Percentiles rank a stretch among this genome's conserved stretches.
These are phyloP conservation scores for Candida easanensis DNA, from an alignment of 805 yeast species.

Conservation along the genomic window DNA sequence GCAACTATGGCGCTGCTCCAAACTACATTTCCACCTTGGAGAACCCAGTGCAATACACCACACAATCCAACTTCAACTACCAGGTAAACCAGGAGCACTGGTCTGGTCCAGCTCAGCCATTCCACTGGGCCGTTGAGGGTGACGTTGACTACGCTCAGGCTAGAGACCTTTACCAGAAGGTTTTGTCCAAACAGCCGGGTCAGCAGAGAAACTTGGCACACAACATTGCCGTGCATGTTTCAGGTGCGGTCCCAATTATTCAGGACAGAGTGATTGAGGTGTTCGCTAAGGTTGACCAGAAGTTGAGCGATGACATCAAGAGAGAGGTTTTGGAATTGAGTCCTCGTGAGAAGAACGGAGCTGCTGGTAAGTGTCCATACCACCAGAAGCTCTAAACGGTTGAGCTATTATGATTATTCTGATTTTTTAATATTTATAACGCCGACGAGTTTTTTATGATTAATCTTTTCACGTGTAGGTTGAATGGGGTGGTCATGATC, in stretches of 20 bases:
- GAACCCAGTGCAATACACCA: conserved; percentile 29
- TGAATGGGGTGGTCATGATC: too few species aligned
- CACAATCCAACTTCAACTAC: conserved; percentile 27
- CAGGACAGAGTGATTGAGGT: conserved; percentile 77
- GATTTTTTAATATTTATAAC: too few species aligned
- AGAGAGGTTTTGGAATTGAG: conserved; percentile 51
- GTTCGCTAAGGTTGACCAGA: conserved; percentile 70
- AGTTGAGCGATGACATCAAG: conserved; percentile 65
- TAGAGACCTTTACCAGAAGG: conserved; percentile 60
- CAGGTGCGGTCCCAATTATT: conserved; percentile 65
- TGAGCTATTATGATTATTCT: too few species aligned
- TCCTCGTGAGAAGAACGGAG: conserved; percentile 19
- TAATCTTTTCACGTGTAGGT: too few species aligned
- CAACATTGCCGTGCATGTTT: conserved; percentile 75
- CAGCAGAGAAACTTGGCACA: conserved; percentile 83
- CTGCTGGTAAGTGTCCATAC: conserved; percentile 22
- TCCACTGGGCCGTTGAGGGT: conserved; percentile 76
- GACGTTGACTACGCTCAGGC: conserved; percentile 79
- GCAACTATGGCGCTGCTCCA: conserved; percentile 75
- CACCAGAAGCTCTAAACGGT: conserved; percentile 6
- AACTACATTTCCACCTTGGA: conserved; percentile 61
- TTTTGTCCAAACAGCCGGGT: conserved; percentile 71
- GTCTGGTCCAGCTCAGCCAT: conserved; percentile 79
- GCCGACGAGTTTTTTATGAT: too few species aligned
- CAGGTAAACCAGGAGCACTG: conserved; percentile 76